These are phyloP conservation scores for Candida coleopterorum DNA, from an alignment of 805 yeast species.

Conservation along the genomic window DNA sequence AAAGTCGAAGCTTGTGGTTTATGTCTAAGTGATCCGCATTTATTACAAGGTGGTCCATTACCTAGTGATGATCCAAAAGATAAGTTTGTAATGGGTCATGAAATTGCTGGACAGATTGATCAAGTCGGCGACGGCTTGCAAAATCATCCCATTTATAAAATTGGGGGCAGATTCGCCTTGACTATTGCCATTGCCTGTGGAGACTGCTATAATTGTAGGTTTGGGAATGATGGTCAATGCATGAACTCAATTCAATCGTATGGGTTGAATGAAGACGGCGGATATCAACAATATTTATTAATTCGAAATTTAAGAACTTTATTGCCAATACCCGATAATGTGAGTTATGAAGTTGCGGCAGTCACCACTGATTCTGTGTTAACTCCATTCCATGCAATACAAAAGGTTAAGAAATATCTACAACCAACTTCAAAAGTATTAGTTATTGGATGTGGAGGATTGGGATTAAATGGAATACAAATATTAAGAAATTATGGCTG, in stretches of 20 bases:
- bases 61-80: slow-evolving; percentile 9
- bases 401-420: slow-evolving; percentile 23
- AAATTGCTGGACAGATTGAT: slow-evolving; percentile 36
- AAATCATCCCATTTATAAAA: slow-evolving; percentile 17
- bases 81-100: slow-evolving; percentile 41
- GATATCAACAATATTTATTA: slow-evolving; percentile 36
- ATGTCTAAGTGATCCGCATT: slow-evolving; percentile 41
- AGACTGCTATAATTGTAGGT: slow-evolving; percentile 28
- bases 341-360: slow-evolving; percentile 36
- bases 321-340: slow-evolving; percentile 37
- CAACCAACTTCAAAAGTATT: slow-evolving; percentile 33
- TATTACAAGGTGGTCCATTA: slow-evolving; percentile 19
- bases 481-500: slow-evolving; percentile 29
- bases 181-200: slow-evolving; percentile 32
- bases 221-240: slow-evolving; percentile 32
- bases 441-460: slow-evolving; percentile 39
- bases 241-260: slow-evolving; percentile 19
- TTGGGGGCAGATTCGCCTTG: slow-evolving; percentile 29
- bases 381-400: slow-evolving; percentile 40
- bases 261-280: slow-evolving; percentile 37
- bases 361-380: slow-evolving; percentile 39
- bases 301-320: slow-evolving; percentile 30
- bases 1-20: slow-evolving; percentile 42
- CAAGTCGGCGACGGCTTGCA: slow-evolving; percentile 24
- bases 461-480: slow-evolving; percentile 41